phyloP scores from a whole-genome alignment of 495 filamentous ascomycete species.

The Trypethelium eluteriae region DNA sequence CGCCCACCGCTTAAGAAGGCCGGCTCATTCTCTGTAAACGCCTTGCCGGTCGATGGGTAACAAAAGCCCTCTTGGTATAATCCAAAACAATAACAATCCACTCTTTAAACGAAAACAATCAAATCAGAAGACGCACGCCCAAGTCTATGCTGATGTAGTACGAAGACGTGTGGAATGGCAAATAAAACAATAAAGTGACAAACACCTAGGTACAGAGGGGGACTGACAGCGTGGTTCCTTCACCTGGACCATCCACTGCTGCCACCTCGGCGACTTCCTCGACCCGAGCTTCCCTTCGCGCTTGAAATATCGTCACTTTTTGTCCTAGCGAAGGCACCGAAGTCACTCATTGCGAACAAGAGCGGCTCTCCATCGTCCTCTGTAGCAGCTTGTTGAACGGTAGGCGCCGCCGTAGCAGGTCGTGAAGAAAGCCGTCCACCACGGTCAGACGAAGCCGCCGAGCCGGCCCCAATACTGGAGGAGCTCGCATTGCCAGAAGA shows the following conservation, averaged over 20 bases:
- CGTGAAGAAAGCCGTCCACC: conserved; percentile 17
- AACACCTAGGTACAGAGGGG: background rate
- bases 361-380: conserved; percentile 68
- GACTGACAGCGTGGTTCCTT: background rate
- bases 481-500: conserved; percentile 8
- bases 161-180: conserved; percentile 5
- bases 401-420: conserved; percentile 20
- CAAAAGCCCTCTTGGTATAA: conserved; percentile 1
- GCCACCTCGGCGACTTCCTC: conserved; percentile 1
- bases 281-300: background rate
- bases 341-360: conserved; percentile 82
- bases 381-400: background rate
- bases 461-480: background rate
- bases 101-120: background rate
- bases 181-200: background rate
- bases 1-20: background rate
- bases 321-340: conserved; percentile 34
- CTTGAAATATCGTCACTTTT: conserved; percentile 1
- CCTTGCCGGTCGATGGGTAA: background rate
- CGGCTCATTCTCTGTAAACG: background rate
- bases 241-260: conserved; percentile 1
- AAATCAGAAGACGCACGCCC: background rate
- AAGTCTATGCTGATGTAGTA: conserved; percentile 5
- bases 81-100: background rate
- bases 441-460: conserved; percentile 3